These are phyloP conservation scores for Nepenthes mirabilis DNA, from an alignment of 148 eudicot species.

Conservation along the genomic window DNA sequence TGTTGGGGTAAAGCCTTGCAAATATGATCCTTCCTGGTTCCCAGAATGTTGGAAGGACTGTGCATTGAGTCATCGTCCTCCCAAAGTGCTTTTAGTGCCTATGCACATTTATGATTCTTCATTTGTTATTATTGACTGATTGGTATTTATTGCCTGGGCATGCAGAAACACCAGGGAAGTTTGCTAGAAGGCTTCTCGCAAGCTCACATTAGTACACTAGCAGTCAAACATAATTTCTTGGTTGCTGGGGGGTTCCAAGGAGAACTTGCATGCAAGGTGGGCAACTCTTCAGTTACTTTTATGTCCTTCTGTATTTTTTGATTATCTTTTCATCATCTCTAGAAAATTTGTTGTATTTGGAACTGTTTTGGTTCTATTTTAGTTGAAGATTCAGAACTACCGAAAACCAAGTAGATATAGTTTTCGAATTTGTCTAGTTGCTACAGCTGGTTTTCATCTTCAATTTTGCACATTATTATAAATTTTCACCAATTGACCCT, in stretches of 20 bases:
- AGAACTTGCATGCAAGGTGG: constrained; percentile 84
- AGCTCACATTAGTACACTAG: constrained; percentile 79
- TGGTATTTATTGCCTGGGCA: neutral
- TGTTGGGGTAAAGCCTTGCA: neutral
- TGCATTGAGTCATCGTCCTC: no score
- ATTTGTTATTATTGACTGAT: neutral
- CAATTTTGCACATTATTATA: no score
- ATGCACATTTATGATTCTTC: no score
- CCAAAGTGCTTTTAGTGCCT: no score
- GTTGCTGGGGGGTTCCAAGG: constrained; percentile 97
- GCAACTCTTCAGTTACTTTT: neutral
- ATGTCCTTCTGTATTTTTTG: neutral
- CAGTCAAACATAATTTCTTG: constrained; percentile 56
- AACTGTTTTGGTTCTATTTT: neutral
- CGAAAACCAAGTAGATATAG: neutral
- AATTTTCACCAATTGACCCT: no score
- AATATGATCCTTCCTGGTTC: no score
- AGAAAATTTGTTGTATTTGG: neutral
- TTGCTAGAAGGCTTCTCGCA: constrained; percentile 75
- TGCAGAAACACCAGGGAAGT: constrained; percentile 67
- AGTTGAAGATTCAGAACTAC: no score
- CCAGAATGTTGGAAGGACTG: no score
- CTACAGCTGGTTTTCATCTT: no score
- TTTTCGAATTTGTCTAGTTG: neutral
- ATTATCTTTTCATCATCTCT: neutral